Percentiles rank a stretch among this genome's conserved stretches.
These are phyloP conservation scores for Botrytis sinoallii DNA, from an alignment of 2,329 filamentous ascomycete genomes.

Conservation along the genomic window DNA sequence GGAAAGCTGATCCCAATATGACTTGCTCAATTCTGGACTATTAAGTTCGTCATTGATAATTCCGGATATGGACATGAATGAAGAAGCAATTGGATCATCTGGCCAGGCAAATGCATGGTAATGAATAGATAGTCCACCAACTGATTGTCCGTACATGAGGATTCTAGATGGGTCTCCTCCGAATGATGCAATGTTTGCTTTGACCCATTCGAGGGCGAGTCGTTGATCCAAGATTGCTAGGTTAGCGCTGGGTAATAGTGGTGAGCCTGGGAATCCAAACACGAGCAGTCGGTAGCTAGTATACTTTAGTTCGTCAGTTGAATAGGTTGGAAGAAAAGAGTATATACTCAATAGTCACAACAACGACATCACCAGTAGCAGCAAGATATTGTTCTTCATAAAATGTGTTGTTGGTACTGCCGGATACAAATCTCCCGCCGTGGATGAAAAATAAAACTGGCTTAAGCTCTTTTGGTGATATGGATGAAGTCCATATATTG, in stretches of 20 bases:
- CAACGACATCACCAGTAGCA: background rate
- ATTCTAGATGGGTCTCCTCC: constrained; percentile 22
- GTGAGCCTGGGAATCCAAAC: constrained; percentile 41
- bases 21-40: background rate
- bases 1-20: background rate
- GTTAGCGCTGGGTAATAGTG: constrained; percentile 8
- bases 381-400: constrained; percentile 14
- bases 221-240: constrained; percentile 5
- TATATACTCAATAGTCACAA: constrained; percentile 11
- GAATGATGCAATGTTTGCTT: constrained; percentile 31
- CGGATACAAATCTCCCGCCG: constrained; percentile 43
- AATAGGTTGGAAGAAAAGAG: background rate
- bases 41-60: constrained; percentile 28
- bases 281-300: constrained; percentile 10
- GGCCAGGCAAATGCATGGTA: constrained; percentile 14
- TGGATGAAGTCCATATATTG: constrained; percentile 41
- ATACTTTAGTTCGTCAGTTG: background rate
- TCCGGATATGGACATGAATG: constrained; percentile 29
- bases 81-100: constrained; percentile 27
- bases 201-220: constrained; percentile 12
- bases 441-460: constrained; percentile 46
- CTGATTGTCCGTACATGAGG: constrained; percentile 39
- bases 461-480: constrained; percentile 38
- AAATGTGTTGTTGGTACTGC: constrained; percentile 39
- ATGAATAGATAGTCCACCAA: constrained; percentile 38